A percentile compares a stretch with the other conserved stretches of the same genome.
phyloP scores from a whole-genome alignment of 805 yeast genomes.

The Saccharomycopsis sp. region DNA sequence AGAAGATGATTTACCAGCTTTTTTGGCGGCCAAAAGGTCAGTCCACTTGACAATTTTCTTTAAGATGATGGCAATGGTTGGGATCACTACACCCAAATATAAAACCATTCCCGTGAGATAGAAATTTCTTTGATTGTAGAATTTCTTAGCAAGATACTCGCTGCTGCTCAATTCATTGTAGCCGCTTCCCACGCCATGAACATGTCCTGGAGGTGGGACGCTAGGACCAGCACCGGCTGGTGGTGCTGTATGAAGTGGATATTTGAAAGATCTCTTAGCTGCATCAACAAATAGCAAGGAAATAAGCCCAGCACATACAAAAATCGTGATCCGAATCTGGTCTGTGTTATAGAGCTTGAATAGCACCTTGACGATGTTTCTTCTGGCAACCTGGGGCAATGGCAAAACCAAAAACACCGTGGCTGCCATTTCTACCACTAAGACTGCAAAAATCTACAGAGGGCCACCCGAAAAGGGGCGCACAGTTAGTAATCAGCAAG shows the following conservation, averaged over 20 bases:
- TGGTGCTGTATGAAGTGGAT: constrained; percentile 23
- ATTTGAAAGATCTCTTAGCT: constrained; percentile 35
- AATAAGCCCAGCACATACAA: constrained; percentile 38
- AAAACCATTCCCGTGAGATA: constrained; percentile 59
- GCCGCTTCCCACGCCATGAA: constrained; percentile 8
- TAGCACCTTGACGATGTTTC: constrained; percentile 34
- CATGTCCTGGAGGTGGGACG: constrained; percentile 19
- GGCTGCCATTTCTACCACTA: constrained; percentile 46
- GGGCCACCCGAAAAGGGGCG: too few species aligned
- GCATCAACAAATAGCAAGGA: constrained; percentile 50
- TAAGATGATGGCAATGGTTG: constrained; percentile 46
- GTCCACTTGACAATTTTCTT: constrained; percentile 45
- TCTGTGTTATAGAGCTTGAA: constrained; percentile 30
- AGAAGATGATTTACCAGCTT: constrained; percentile 20
- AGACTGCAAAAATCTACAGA: constrained; percentile 35
- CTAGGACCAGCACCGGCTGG: constrained; percentile 25
- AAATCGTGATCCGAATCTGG: constrained; percentile 40
- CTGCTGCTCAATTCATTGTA: constrained; percentile 30
- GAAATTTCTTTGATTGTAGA: constrained; percentile 56
- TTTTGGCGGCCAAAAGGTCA: constrained; percentile 26
- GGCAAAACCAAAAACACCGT: constrained; percentile 47
- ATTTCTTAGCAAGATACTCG: constrained; percentile 52
- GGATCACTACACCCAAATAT: constrained; percentile 47
- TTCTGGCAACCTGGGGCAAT: constrained; percentile 43
- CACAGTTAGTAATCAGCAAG: background rate